Evolutionary conservation across 73 alveolate genomes (phyloP), one percentile per base, ranked within the genome.

Genomic region (Durusdinium trenchii): DNA sequence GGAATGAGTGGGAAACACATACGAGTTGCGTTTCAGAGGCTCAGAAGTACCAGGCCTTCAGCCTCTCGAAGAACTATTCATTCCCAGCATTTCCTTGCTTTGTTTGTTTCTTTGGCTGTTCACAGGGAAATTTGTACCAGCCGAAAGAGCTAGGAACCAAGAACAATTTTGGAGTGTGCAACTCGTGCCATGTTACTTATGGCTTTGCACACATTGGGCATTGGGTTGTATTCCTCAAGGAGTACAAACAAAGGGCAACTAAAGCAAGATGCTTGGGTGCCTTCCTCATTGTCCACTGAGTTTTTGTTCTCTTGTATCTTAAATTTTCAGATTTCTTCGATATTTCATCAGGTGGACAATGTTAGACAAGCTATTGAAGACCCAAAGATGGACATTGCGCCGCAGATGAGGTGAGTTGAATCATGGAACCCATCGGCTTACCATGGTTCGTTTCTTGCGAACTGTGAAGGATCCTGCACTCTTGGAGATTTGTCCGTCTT

Each of bases 171-270:
- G 75, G 0, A 12, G 47, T 43, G 51, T 23, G 23, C 30, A 6
- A 5, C 10, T 18, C n/a, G 81, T 43, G 43, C 62, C 10, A 10
- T 36, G 62, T 1, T 38, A 26, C 20, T 57, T 20, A 6, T 32
- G 20, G 9, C 67, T 9, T 30, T 50, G 89, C 52, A 36, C 43
- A 42, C 20, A 1, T 50, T 52, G 73, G 38, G 36, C 71, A 10
- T 50, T 83, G 47, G 36, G 51, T 57, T 36, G 43, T 26, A 51
- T 50, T 51, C 35, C 35, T 61, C 43, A 60, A 91, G 98, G 98
- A 91, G 98, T 89, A n/a, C 79, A 87, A 91, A 91, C 89, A 91
- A 91, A 20, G 98, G 98, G 89, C 98, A 91, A 78, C 14, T 91
- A 78, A 91, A 91, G 90, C 98, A 91, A 38, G 98, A 71, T 28